Evolutionary conservation across 352 stramenopile species (phyloP).

Genomic region (Phytophthora pisi): DNA sequence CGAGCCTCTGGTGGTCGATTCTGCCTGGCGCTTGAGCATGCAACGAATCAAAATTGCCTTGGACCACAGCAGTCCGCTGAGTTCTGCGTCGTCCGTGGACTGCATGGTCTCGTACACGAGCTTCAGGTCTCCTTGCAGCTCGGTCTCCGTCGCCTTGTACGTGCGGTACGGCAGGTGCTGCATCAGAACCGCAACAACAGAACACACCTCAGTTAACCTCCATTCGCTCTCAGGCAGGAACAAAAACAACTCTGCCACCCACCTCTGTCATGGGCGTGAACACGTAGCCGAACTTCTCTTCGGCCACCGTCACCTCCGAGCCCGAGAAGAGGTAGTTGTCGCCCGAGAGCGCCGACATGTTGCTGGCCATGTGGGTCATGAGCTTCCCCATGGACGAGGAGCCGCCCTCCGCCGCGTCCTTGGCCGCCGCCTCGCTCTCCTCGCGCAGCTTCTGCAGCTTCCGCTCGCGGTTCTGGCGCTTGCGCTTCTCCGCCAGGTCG

Average conservation of each 20-base stretch:
- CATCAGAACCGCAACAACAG: constrained; percentile 1
- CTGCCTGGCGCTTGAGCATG: constrained; percentile 39
- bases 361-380: constrained; percentile 75
- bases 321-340: constrained; percentile 65
- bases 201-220: constrained; percentile 32
- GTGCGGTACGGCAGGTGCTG: constrained; percentile 56
- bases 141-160: constrained; percentile 62
- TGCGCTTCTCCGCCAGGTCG: constrained; percentile 62
- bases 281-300: constrained; percentile 86
- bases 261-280: constrained; percentile 80
- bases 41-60: constrained; percentile 72
- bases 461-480: constrained; percentile 55
- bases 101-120: constrained; percentile 75
- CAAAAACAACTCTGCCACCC: background rate
- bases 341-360: constrained; percentile 70
- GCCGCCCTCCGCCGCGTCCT: constrained; percentile 13
- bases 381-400: constrained; percentile 55
- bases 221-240: background rate
- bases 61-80: constrained; percentile 69
- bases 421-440: constrained; percentile 44
- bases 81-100: constrained; percentile 50
- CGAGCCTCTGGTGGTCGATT: constrained; percentile 17
- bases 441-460: constrained; percentile 67
- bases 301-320: constrained; percentile 39
- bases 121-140: constrained; percentile 58